Evolutionary conservation across 768 basidiomycete genomes (phyloP).

Genomic region (Nevesoporus exiguus): DNA sequence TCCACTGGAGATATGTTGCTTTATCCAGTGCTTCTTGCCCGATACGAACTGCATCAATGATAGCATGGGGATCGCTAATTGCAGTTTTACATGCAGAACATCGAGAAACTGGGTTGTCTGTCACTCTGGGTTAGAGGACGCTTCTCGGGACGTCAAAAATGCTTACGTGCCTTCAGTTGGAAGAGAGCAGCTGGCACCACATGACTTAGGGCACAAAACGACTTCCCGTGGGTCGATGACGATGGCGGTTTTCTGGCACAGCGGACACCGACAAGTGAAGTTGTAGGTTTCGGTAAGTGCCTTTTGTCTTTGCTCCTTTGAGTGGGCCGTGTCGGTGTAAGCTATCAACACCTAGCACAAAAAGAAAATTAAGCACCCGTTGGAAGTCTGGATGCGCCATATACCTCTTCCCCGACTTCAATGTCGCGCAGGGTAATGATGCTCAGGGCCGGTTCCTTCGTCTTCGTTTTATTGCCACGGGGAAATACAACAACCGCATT

Average conservation of each 20-base stretch:
- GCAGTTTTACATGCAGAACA: conserved; percentile 55
- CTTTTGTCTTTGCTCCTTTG: conserved; percentile 49
- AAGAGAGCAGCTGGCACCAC: conserved; percentile 59
- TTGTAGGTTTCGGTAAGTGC: conserved; percentile 70
- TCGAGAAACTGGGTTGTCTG: conserved; percentile 47
- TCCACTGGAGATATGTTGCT: conserved; percentile 57
- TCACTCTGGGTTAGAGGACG: neutral
- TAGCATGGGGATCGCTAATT: conserved; percentile 46
- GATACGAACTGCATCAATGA: conserved; percentile 62
- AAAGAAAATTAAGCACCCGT: neutral
- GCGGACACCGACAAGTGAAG: conserved; percentile 67
- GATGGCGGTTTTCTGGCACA: conserved; percentile 41
- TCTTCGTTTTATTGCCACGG: conserved; percentile 35
- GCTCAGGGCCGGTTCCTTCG: conserved; percentile 62
- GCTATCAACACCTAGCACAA: conserved; percentile 64
- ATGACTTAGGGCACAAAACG: conserved; percentile 65
- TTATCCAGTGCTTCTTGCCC: conserved; percentile 76
- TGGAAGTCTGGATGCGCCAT: neutral
- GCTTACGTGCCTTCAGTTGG: conserved; percentile 53
- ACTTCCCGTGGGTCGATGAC: conserved; percentile 62
- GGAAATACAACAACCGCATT: conserved; percentile 95
- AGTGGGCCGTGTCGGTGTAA: conserved; percentile 83
- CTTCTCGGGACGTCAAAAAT: neutral
- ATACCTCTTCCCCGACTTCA: conserved; percentile 64
- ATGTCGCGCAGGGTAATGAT: conserved; percentile 72